phyloP scores from a whole-genome alignment of 1,284 basidiomycete species.

The Agaricales sp. region DNA sequence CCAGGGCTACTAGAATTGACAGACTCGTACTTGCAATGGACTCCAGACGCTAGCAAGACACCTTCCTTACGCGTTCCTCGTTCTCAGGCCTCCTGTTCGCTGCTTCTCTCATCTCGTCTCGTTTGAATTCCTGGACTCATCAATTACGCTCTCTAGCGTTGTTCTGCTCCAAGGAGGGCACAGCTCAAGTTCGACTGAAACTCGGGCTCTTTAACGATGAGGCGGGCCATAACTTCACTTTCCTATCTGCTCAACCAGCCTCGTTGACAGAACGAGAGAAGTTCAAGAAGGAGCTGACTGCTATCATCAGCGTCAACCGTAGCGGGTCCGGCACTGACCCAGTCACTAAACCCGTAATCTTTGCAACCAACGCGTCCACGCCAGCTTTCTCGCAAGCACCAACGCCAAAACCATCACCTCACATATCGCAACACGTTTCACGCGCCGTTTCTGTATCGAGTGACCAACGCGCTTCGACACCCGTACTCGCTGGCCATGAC shows the following conservation, averaged over 20 bases:
- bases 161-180: slow-evolving; percentile 75
- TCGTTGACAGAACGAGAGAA: slow-evolving; percentile 61
- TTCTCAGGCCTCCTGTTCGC: slow-evolving; percentile 54
- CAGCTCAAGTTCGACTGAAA: slow-evolving; percentile 67
- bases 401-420: slow-evolving; percentile 18
- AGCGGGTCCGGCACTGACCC: slow-evolving; percentile 22
- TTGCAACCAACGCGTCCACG: slow-evolving; percentile 10
- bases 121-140: slow-evolving; percentile 1
- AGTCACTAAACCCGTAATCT: slow-evolving; percentile 19
- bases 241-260: slow-evolving; percentile 50
- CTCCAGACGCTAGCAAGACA: slow-evolving; percentile 50
- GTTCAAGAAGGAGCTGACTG: slow-evolving; percentile 70
- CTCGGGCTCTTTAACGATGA: slow-evolving; percentile 56
- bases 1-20: slow-evolving; percentile 63
- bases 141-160: slow-evolving; percentile 35
- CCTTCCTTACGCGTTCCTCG: slow-evolving; percentile 53
- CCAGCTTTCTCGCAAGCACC: slow-evolving; percentile 7
- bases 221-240: slow-evolving; percentile 70
- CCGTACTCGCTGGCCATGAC: slow-evolving; percentile 47
- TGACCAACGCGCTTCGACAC: slow-evolving; percentile 28
- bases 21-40: slow-evolving; percentile 60
- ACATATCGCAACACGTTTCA: slow-evolving; percentile 29
- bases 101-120: slow-evolving; percentile 9
- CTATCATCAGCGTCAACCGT: slow-evolving; percentile 64
- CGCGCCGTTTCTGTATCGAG: slow-evolving; percentile 48